Base-by-base conservation (phyloP, 2,329 filamentous ascomycete genomes). In the Neurospora sp. region DNA sequence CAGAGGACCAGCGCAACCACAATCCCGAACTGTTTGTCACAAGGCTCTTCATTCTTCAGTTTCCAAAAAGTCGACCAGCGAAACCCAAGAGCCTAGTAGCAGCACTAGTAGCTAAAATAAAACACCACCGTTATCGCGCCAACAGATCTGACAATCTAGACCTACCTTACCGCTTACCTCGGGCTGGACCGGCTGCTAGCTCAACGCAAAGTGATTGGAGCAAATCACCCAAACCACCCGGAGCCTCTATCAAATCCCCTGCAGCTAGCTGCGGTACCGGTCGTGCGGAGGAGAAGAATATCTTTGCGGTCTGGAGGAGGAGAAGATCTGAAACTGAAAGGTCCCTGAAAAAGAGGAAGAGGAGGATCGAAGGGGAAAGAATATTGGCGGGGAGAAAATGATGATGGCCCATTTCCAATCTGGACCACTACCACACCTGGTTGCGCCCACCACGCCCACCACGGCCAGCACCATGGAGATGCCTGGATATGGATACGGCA, bases 1-100 rank as follows among this genome's bases (percentile, higher is more conserved):
- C 23, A 62, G 28, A 70, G 70, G 41, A 70, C 71, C 72, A 68
- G 65, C 69, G 65, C 69, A 69, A 73, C 72, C 72, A 69, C 69
- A 69, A 70, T 69, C 36, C n/a, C 66, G 33, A 67, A 39, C 66
- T 36, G 52, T 36, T 62, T 3, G 52, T 62, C 52, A 62, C 52
- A 62, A 62, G 52, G 28, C 52, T 62, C 52, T 33, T 62, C 52
- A 62, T 62, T 62, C 23, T 62, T 36, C 28, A 62, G 66, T 67
- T 68, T 67, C 40, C 69, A 69, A 41, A 36, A 62, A 10, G 28
- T 62, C 52, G 52, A 33, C 52, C 52, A 6, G 4, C 46, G 23
- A 57, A 57, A 57, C 46, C 46, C 12, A 62, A 33, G 52, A 62
- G 52, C 52, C 52, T 62, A 62, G 52, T n/a, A 17, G 52, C 52